Conservation (phyloP, 2,329 filamentous ascomycete genomes). For the Colletotrichum tabaci region DNA sequence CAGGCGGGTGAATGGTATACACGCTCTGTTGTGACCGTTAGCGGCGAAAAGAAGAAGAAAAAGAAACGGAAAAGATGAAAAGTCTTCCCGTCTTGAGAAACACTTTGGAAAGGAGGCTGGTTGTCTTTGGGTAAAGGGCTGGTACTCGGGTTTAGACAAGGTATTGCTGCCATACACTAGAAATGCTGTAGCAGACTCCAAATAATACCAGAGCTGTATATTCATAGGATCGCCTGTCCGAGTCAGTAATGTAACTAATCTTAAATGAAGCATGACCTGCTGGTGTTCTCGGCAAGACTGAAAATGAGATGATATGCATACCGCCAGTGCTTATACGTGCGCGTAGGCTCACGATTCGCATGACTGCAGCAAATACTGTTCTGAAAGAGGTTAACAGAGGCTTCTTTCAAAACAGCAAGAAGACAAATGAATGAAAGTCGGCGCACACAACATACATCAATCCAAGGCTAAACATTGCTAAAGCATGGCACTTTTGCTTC, state of each 20-base stretch:
- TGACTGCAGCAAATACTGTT: background rate
- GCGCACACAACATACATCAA: background rate
- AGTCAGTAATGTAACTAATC: background rate
- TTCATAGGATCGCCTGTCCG: background rate
- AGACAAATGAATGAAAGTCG: background rate
- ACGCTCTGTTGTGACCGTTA: background rate
- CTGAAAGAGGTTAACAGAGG: background rate
- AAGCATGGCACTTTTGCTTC: slow-evolving; percentile 11
- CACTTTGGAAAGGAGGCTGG: background rate
- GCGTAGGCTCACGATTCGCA: background rate
- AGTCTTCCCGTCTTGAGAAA: background rate
- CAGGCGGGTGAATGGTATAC: background rate
- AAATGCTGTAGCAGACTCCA: background rate
- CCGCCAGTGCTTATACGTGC: background rate
- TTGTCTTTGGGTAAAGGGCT: too few species aligned
- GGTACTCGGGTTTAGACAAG: too few species aligned
- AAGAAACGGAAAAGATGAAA: too few species aligned
- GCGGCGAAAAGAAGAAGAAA: background rate
- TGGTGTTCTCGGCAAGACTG: background rate
- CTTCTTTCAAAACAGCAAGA: background rate
- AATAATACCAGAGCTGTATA: background rate
- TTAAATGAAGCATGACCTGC: background rate
- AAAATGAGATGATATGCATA: background rate
- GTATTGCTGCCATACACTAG: too few species aligned
- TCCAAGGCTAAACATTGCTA: slow-evolving; percentile 7